Percentiles rank a stretch among this genome's conserved stretches.
Evolutionary conservation across 495 filamentous ascomycete genomes (phyloP).

Genomic region (Opeltia flavorubescens): DNA sequence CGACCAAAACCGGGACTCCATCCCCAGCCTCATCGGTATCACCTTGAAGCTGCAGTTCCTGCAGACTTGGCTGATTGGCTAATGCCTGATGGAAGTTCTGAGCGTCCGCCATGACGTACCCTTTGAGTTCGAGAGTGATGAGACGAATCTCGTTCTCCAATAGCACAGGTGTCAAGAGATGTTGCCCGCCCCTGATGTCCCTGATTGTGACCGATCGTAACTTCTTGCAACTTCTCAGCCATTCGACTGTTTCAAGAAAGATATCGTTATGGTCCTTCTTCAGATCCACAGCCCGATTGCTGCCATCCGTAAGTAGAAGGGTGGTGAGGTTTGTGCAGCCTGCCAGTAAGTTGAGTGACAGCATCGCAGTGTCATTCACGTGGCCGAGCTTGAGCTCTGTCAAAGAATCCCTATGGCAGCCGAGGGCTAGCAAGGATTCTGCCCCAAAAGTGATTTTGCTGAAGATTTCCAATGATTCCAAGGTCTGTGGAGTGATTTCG

Average conservation of each 20-base stretch:
- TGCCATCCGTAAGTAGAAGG: constrained; percentile 35
- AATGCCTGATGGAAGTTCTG: constrained; percentile 39
- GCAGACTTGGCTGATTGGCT: constrained; percentile 29
- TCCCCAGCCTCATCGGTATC: constrained; percentile 33
- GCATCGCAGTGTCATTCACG: constrained; percentile 32
- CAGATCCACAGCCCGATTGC: constrained; percentile 21
- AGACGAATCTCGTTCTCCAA: constrained; percentile 34
- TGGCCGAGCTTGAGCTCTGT: constrained; percentile 38
- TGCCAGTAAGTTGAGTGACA: constrained; percentile 32
- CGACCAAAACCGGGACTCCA: constrained; percentile 34
- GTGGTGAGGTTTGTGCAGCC: constrained; percentile 37
- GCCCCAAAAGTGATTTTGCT: constrained; percentile 34
- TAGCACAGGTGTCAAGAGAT: constrained; percentile 39
- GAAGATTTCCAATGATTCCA: constrained; percentile 45
- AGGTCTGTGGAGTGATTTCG: constrained; percentile 38
- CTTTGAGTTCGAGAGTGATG: constrained; percentile 30
- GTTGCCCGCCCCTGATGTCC: constrained; percentile 33
- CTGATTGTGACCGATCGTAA: constrained; percentile 37
- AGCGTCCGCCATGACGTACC: constrained; percentile 30
- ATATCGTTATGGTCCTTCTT: constrained; percentile 31
- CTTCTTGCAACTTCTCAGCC: constrained; percentile 35
- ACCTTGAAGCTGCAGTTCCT: constrained; percentile 32
- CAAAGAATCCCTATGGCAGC: constrained; percentile 41
- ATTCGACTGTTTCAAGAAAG: constrained; percentile 36
- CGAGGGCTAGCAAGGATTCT: constrained; percentile 44